These are phyloP conservation scores for Pochonia chlamydosporia DNA, from an alignment of 2,329 filamentous ascomycete species.

Conservation along the genomic window DNA sequence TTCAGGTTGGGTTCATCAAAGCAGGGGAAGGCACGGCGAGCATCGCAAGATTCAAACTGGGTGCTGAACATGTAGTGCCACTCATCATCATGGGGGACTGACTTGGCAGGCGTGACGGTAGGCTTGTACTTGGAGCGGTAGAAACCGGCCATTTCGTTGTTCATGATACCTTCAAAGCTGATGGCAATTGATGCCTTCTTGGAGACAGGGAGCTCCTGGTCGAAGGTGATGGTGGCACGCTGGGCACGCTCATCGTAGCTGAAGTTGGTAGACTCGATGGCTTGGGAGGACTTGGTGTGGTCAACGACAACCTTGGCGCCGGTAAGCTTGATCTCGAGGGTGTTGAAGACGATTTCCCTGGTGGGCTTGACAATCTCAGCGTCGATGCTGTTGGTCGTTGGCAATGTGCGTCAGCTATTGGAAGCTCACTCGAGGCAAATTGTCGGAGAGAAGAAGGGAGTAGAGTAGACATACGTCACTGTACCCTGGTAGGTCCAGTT, in stretches of 20 bases:
- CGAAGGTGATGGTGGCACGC: conserved; percentile 72
- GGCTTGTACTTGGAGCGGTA: conserved; percentile 94
- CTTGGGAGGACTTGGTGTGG: conserved; percentile 49
- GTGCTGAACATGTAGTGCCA: conserved; percentile 81
- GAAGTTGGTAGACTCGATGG: conserved; percentile 59
- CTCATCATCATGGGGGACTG: conserved; percentile 68
- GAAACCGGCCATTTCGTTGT: conserved; percentile 89
- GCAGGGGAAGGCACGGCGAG: conserved; percentile 90
- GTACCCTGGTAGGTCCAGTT: conserved; percentile 75
- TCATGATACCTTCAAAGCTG: conserved; percentile 75
- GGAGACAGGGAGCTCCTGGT: conserved; percentile 61
- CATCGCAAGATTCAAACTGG: conserved; percentile 96
- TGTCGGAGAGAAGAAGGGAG: not conserved
- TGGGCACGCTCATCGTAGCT: conserved; percentile 80
- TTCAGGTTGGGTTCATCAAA: conserved; percentile 98
- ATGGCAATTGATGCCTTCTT: conserved; percentile 63
- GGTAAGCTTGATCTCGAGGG: conserved; percentile 74
- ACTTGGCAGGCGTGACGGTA: conserved; percentile 60
- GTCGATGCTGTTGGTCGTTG: conserved; percentile 69
- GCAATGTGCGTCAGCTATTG: not conserved
- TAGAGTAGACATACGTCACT: conserved; percentile 45
- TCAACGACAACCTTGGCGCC: conserved; percentile 55
- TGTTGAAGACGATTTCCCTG: conserved; percentile 76
- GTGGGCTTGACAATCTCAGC: conserved; percentile 65
- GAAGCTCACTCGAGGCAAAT: not conserved